Percentiles rank a stretch among this genome's conserved stretches.
Conservation (phyloP, 495 filamentous ascomycete genomes). For the Aspergillus ostianus region DNA sequence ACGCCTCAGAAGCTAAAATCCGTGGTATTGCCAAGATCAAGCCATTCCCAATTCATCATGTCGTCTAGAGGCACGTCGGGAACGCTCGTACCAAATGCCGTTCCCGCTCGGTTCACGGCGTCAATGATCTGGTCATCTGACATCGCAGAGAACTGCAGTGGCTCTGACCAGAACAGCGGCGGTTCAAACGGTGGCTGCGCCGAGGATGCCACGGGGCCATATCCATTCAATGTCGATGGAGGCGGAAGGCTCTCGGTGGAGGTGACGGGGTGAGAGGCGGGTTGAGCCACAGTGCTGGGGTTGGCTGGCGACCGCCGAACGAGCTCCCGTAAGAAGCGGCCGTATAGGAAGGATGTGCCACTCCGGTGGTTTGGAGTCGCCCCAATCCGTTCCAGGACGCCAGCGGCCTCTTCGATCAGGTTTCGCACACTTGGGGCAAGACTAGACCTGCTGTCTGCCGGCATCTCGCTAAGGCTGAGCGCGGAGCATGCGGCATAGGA, state of each 20-base stretch:
- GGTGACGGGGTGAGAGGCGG: constrained; percentile 9
- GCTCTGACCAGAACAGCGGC: constrained; percentile 45
- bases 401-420: constrained; percentile 67
- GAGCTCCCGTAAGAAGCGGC: constrained; percentile 59
- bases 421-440: constrained; percentile 65
- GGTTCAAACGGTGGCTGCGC: constrained; percentile 23
- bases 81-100: constrained; percentile 52
- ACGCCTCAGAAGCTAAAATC: constrained; percentile 34
- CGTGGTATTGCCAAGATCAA: constrained; percentile 54
- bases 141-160: constrained; percentile 66
- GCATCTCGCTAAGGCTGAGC: constrained; percentile 59
- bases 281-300: not conserved
- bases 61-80: constrained; percentile 56
- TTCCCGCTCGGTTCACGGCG: constrained; percentile 57
- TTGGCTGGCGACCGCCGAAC: constrained; percentile 37
- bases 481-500: constrained; percentile 72
- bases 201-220: constrained; percentile 14
- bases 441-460: constrained; percentile 51
- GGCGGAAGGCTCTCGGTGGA: constrained; percentile 17
- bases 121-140: constrained; percentile 63
- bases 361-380: constrained; percentile 61
- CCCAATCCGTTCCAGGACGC: constrained; percentile 67
- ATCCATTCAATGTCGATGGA: constrained; percentile 17
- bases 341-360: constrained; percentile 60
- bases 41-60: constrained; percentile 56